Conservation (phyloP, 495 filamentous ascomycete species). For the Aspergillus sparsus region DNA sequence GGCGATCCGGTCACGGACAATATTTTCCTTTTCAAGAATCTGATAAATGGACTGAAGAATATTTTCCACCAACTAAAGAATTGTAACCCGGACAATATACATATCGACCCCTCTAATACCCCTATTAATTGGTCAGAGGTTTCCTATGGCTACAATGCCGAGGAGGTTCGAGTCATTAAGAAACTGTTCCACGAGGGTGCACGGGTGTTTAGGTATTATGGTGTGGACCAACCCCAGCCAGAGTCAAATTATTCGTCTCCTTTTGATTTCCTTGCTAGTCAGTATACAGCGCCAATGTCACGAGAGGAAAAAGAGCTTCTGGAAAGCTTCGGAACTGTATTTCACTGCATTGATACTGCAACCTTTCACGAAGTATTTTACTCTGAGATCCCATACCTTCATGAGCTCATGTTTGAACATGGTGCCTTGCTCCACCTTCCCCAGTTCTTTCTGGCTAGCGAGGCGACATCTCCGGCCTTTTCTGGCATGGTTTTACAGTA, state of each 20-base stretch:
- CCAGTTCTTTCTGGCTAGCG: constrained; percentile 96
- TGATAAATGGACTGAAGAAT: constrained; percentile 96
- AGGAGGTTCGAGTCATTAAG: constrained; percentile 94
- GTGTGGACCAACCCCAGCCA: constrained; percentile 73
- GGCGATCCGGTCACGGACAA: constrained; percentile 96
- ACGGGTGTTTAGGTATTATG: constrained; percentile 94
- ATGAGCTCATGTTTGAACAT: constrained; percentile 98
- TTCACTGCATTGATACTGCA: constrained; percentile 97
- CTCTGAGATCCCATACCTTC: constrained; percentile 92
- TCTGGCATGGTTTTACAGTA: constrained; percentile 97
- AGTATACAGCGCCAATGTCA: constrained; percentile 85
- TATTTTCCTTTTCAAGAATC: constrained; percentile 95
- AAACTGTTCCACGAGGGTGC: constrained; percentile 97
- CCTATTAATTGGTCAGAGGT: constrained; percentile 94
- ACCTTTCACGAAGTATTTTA: constrained; percentile 99
- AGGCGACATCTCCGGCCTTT: constrained; percentile 96
- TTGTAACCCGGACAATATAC: constrained; percentile 70
- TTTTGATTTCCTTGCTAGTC: constrained; percentile 86
- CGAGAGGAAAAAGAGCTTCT: constrained; percentile 98
- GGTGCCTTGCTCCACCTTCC: constrained; percentile 90
- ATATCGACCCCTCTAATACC: constrained; percentile 73
- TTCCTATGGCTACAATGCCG: constrained; percentile 93
- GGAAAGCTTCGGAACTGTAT: constrained; percentile 96
- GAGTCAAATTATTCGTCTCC: constrained; percentile 76
- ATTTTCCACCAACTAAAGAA: constrained; percentile 93